Base-by-base conservation (phyloP, 768 basidiomycete species). In the Pluteus cervinus region DNA sequence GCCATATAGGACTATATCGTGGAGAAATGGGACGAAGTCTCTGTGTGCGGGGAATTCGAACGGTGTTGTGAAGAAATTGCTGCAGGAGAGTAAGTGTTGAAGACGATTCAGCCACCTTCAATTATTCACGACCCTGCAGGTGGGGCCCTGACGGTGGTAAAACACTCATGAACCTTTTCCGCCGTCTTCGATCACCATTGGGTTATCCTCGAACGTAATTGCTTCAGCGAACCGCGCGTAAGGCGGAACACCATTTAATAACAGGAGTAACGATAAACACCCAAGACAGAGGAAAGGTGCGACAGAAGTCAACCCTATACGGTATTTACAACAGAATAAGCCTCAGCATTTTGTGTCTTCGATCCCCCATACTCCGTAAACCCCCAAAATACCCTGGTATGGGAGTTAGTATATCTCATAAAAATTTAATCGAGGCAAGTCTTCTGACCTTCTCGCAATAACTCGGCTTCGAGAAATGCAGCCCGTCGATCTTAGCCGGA, bases 121-220 rank as follows among this genome's bases (percentile, higher is more conserved):
- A 24, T 21, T 18, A 33, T 31, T 46, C 24, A 34, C 38, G 30
- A 33, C 39, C 34, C 17, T 26, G 29, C 40, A 84, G 81, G 53
- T 84, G 82, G 82, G 82, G 81, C 9, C 48, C 71, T 0, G 80
- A 82, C 42, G 82, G 81, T 6, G 82, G 81, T 11, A 79, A 74
- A 53, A 83, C 78, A 0, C 47, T 84, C 24, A 79, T 73, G 65
- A 71, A 70, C 11, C 63, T 84, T 8, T 83, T 85, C 55, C 66
- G 81, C 42, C 71, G 82, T 15, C 62, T 85, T 31, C 69, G 79
- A 16, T 81, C 81, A 17, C 81, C 80, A 10, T n/a, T n/a, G n/a
- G n/a, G n/a, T n/a, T n/a, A n/a, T n/a, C n/a, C n/a, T n/a, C n/a
- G n/a, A n/a, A n/a, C n/a, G n/a, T n/a, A n/a, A n/a, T n/a, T n/a